phyloP scores from a whole-genome alignment of 2,329 filamentous ascomycete genomes.

The Microsporum canis region DNA sequence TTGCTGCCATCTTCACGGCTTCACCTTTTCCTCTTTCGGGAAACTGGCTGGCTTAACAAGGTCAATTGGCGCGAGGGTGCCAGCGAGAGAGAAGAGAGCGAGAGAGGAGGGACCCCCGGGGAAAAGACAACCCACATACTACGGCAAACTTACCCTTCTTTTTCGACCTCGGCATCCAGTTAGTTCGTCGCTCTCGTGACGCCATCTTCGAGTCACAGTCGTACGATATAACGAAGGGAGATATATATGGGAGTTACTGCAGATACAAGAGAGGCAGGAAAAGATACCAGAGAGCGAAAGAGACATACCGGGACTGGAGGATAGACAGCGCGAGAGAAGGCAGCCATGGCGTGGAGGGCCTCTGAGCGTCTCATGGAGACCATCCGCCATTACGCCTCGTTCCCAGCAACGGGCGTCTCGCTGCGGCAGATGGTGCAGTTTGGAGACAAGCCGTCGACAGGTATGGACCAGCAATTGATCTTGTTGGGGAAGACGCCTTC shows the following conservation, averaged over 20 bases:
- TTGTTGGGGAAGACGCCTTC: background rate
- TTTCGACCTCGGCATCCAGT: background rate
- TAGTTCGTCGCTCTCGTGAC: background rate
- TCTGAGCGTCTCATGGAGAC: constrained; percentile 86
- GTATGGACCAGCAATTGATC: constrained; percentile 40
- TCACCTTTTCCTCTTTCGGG: background rate
- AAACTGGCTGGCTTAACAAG: background rate
- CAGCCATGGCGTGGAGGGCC: constrained; percentile 56
- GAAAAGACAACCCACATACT: background rate
- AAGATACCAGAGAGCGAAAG: background rate
- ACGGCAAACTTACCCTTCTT: background rate
- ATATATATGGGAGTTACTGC: too few species aligned
- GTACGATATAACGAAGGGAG: background rate
- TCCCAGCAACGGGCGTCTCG: constrained; percentile 91
- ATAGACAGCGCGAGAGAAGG: background rate
- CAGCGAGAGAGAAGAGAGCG: background rate
- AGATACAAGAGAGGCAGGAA: too few species aligned
- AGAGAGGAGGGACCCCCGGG: background rate
- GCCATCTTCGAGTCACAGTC: background rate
- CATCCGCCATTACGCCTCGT: constrained; percentile 93
- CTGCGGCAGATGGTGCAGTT: constrained; percentile 99
- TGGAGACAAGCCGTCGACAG: constrained; percentile 81
- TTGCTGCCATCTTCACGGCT: background rate
- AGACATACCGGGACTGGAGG: background rate
- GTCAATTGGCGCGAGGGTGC: background rate